These are phyloP conservation scores for Penicillium glabrum DNA, from an alignment of 2,329 filamentous ascomycete species.

Conservation along the genomic window DNA sequence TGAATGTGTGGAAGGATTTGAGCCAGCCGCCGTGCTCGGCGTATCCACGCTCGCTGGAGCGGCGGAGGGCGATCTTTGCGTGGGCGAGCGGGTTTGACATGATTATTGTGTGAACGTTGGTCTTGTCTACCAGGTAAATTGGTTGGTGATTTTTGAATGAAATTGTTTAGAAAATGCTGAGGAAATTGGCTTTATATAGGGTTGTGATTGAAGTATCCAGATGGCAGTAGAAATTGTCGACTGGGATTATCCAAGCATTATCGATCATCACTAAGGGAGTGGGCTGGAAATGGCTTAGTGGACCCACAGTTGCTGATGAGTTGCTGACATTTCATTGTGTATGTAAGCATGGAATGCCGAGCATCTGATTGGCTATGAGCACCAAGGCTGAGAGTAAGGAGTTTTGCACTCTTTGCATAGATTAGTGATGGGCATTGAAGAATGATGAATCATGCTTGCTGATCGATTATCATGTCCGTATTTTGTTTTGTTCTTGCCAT, in stretches of 20 bases:
- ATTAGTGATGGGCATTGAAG: neutral
- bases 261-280: conserved; percentile 17
- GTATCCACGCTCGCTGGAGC: conserved; percentile 71
- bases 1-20: conserved; percentile 83
- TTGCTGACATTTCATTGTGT: conserved; percentile 1
- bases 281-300: neutral
- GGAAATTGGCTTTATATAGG: conserved; percentile 7
- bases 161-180: neutral
- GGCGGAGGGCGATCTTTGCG: conserved; percentile 73
- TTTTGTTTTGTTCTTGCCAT: neutral
- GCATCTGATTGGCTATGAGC: neutral
- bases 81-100: conserved; percentile 66
- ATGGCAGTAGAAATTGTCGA: conserved; percentile 9
- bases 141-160: neutral
- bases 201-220: conserved; percentile 1
- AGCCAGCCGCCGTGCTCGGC: conserved; percentile 85
- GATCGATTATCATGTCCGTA: neutral
- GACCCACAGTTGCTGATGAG: conserved; percentile 2
- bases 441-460: neutral
- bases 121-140: neutral
- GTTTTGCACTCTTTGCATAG: no score
- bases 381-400: no score
- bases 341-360: neutral
- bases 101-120: conserved; percentile 13
- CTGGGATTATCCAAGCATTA: conserved; percentile 21